These are phyloP conservation scores for Kwoniella mangroviensis DNA, from an alignment of 768 basidiomycete genomes.

Conservation along the genomic window DNA sequence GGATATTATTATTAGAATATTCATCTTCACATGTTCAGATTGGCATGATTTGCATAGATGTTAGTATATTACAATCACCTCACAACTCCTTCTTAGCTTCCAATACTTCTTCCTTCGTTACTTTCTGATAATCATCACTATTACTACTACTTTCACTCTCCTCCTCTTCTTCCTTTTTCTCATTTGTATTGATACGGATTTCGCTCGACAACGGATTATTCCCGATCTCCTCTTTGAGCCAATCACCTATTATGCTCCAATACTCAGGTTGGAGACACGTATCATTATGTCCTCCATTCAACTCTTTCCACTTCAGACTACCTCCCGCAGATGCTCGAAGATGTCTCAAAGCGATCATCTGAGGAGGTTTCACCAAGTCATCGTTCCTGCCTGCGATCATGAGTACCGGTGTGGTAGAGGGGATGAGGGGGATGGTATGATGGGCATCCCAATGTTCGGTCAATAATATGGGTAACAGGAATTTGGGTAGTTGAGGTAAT, in stretches of 20 bases:
- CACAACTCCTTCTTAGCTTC: conserved; percentile 22
- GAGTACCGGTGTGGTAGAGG: conserved; percentile 66
- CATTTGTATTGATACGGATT: not conserved
- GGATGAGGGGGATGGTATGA: conserved; percentile 64
- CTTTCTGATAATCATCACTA: conserved; percentile 20
- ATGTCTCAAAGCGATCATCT: conserved; percentile 64
- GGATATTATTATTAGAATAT: too few species aligned
- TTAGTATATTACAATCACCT: not conserved
- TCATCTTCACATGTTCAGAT: too few species aligned
- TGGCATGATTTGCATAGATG: too few species aligned
- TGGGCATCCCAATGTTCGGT: conserved; percentile 80
- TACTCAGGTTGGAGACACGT: conserved; percentile 59
- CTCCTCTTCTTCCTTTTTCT: conserved; percentile 10
- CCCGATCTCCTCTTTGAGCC: conserved; percentile 50
- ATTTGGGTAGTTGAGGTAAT: conserved; percentile 72
- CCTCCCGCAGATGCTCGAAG: conserved; percentile 39
- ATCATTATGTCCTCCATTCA: conserved; percentile 60
- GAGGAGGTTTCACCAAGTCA: conserved; percentile 73
- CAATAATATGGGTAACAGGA: conserved; percentile 73
- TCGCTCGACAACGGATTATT: not conserved
- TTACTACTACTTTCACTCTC: conserved; percentile 1
- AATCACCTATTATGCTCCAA: conserved; percentile 56
- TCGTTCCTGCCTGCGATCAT: conserved; percentile 78
- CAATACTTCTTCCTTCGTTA: conserved; percentile 15
- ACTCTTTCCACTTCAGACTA: conserved; percentile 55